Conservation (phyloP, 371 early-diverging fungal genomes). For the Dichotomocladium elegans region DNA sequence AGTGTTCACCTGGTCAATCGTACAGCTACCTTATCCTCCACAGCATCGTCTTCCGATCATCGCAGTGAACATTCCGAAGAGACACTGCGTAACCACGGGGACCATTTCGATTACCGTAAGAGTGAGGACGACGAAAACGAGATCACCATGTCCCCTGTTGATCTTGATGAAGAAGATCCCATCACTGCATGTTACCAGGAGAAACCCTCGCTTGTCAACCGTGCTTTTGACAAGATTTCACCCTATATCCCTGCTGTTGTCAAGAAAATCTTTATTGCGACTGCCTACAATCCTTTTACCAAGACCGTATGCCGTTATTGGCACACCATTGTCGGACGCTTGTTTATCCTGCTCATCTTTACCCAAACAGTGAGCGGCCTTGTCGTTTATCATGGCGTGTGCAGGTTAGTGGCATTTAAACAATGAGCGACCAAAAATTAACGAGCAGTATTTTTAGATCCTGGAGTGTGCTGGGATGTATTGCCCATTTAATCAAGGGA, state of each 20-base stretch:
- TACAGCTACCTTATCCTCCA: constrained; percentile 10
- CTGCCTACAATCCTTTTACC: constrained; percentile 43
- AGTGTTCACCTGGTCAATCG: constrained; percentile 24
- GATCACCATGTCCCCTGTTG: constrained; percentile 13
- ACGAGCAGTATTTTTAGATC: constrained; percentile 10
- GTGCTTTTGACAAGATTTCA: constrained; percentile 17
- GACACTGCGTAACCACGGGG: constrained; percentile 23
- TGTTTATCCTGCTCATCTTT: constrained; percentile 40
- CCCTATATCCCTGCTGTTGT: constrained; percentile 33
- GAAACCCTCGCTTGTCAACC: constrained; percentile 22
- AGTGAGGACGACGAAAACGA: constrained; percentile 16
- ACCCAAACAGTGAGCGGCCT: constrained; percentile 43
- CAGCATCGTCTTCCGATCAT: constrained; percentile 17
- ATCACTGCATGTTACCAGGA: constrained; percentile 6
- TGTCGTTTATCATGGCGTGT: constrained; percentile 48
- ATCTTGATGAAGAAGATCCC: constrained; percentile 16
- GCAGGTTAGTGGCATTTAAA: constrained; percentile 22
- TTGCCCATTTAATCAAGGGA: constrained; percentile 50
- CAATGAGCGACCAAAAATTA: too few relatives aligned
- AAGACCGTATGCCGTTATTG: constrained; percentile 34
- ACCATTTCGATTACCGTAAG: constrained; percentile 4
- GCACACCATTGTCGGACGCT: constrained; percentile 36
- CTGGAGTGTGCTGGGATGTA: constrained; percentile 44
- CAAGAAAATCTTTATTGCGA: constrained; percentile 27
- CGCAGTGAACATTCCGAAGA: constrained; percentile 31